A percentile compares a stretch with the other conserved stretches of the same genome.
These are phyloP conservation scores for Aspergillus nanangensis DNA, from an alignment of 495 filamentous ascomycete species.

Conservation along the genomic window DNA sequence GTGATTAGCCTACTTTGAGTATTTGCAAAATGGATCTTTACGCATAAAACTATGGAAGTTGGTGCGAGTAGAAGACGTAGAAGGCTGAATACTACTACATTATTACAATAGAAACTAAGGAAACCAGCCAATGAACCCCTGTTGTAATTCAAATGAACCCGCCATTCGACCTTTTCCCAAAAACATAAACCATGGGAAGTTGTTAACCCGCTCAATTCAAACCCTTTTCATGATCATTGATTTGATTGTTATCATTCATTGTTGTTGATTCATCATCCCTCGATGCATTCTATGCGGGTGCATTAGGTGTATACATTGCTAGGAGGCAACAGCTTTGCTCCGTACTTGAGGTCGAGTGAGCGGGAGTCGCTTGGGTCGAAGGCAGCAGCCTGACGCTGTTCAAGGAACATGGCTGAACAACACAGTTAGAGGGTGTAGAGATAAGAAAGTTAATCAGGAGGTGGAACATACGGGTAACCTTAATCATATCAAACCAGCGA, in stretches of 20 bases:
- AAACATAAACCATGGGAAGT: background rate
- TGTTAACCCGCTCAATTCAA: background rate
- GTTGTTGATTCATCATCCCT: conserved; percentile 6
- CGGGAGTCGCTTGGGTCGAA: conserved; percentile 64
- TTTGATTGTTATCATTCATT: conserved; percentile 1
- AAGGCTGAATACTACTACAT: background rate
- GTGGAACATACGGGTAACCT: conserved; percentile 51
- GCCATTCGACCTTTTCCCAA: background rate
- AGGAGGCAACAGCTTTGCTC: conserved; percentile 51
- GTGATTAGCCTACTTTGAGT: too few species aligned
- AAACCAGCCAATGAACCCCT: too few species aligned
- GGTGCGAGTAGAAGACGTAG: too few species aligned
- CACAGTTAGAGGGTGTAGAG: background rate
- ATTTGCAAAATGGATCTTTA: too few species aligned
- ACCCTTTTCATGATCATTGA: background rate
- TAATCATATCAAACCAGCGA: conserved; percentile 59
- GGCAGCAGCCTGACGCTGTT: conserved; percentile 38
- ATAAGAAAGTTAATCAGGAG: background rate
- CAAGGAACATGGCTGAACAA: conserved; percentile 32
- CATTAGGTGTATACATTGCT: conserved; percentile 20
- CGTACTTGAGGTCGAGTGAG: conserved; percentile 63
- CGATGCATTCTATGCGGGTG: background rate
- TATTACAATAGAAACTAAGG: background rate
- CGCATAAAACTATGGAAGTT: too few species aligned
- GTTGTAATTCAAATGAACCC: background rate